phyloP scores from a whole-genome alignment of 176 grass and related monocot genomes.

The Microstegium vimineum region DNA sequence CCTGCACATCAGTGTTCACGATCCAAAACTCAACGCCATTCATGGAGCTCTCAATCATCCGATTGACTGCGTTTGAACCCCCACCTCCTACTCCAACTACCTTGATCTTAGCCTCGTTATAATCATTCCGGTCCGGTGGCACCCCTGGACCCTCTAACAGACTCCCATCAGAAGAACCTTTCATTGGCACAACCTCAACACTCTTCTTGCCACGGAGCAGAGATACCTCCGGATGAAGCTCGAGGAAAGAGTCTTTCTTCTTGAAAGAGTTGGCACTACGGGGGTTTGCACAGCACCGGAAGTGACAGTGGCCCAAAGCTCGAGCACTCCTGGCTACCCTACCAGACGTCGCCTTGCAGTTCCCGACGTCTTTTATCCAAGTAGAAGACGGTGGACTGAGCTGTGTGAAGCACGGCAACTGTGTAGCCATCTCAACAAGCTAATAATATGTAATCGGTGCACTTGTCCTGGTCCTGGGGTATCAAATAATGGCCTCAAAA shows the following conservation, averaged over 20 bases:
- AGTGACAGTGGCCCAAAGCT: background rate
- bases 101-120: conserved; percentile 82
- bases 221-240: conserved; percentile 79
- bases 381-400: conserved; percentile 30
- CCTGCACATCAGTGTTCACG: conserved; percentile 85
- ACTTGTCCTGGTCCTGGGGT: background rate
- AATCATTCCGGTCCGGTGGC: conserved; percentile 19
- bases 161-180: conserved; percentile 1
- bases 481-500: background rate
- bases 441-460: background rate
- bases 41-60: conserved; percentile 82
- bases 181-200: conserved; percentile 19
- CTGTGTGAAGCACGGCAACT: conserved; percentile 58
- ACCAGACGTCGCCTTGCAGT: conserved; percentile 6
- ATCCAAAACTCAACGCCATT: conserved; percentile 93
- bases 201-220: conserved; percentile 55
- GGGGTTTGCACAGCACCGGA: conserved; percentile 41
- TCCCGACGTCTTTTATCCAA: conserved; percentile 8
- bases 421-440: conserved; percentile 43
- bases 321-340: background rate
- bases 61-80: conserved; percentile 83
- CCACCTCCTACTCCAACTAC: conserved; percentile 81
- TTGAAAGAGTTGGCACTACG: conserved; percentile 36
- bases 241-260: conserved; percentile 67
- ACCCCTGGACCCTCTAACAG: conserved; percentile 36